Percentiles rank a stretch among this genome's conserved stretches.
Evolutionary conservation across 106 monocot species (phyloP).

Genomic region (Acorus calamus): DNA sequence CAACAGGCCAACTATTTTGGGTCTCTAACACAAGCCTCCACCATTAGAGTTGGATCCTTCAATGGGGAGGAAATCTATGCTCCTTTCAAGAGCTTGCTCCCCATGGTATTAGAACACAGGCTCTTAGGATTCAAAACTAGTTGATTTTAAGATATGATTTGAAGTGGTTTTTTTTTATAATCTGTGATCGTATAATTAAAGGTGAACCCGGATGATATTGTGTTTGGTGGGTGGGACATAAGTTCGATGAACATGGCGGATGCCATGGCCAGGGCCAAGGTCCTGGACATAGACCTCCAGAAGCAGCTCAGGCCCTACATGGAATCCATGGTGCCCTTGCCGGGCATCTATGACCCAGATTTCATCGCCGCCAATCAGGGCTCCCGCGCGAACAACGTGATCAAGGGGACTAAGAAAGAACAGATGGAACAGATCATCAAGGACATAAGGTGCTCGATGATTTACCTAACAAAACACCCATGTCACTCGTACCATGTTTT

Average conservation of each 20-base stretch:
- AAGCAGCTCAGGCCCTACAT: constrained; percentile 97
- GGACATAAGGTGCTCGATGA: constrained; percentile 61
- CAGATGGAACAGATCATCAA: constrained; percentile 78
- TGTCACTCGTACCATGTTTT: no score
- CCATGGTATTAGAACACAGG: constrained; percentile 43
- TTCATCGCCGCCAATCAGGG: constrained; percentile 95
- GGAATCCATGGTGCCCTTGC: constrained; percentile 87
- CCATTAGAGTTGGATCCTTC: constrained; percentile 81
- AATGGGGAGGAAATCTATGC: constrained; percentile 97
- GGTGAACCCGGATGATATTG: constrained; percentile 90
- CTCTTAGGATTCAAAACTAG: no score
- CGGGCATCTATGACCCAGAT: constrained; percentile 82
- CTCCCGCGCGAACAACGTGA: constrained; percentile 73
- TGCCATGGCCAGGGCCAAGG: constrained; percentile 88
- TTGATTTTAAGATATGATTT: background rate
- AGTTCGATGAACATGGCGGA: constrained; percentile 90
- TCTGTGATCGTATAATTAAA: constrained; percentile 1
- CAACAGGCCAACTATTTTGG: constrained; percentile 94
- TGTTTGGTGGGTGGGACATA: constrained; percentile 98
- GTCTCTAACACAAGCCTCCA: constrained; percentile 83
- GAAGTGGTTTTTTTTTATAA: background rate
- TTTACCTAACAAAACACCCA: no score
- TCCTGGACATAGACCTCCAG: constrained; percentile 93
- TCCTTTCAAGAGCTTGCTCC: constrained; percentile 93
- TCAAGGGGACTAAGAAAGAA: constrained; percentile 80